phyloP scores from a whole-genome alignment of 2,329 filamentous ascomycete genomes.

The Colletotrichum eremochloae region DNA sequence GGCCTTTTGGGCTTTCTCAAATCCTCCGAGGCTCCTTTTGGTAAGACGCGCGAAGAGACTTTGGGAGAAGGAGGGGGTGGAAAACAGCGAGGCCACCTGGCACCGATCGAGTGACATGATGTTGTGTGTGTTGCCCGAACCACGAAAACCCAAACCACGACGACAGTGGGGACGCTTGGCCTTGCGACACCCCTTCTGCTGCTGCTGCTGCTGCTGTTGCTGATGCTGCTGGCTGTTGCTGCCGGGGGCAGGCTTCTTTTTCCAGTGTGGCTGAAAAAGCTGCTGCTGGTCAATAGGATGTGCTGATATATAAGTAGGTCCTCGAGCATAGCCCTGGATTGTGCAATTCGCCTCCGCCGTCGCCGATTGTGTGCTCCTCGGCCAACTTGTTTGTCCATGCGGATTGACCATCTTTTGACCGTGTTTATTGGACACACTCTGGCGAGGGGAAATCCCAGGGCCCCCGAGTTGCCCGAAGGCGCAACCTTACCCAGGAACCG shows the following conservation, averaged over 20 bases:
- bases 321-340: conserved; percentile 25
- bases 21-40: not conserved
- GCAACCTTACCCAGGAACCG: not conserved
- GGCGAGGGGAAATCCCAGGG: not conserved
- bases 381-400: conserved; percentile 3
- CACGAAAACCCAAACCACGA: not conserved
- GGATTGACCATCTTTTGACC: not conserved
- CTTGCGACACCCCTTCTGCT: not conserved
- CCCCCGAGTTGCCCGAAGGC: too few relatives aligned
- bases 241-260: not conserved
- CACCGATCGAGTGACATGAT: not conserved
- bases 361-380: not conserved
- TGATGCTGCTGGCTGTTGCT: not conserved
- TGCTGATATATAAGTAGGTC: conserved; percentile 15
- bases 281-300: conserved; percentile 30
- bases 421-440: conserved; percentile 26
- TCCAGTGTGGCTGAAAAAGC: conserved; percentile 8
- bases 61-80: too few relatives aligned
- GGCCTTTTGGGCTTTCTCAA: not conserved
- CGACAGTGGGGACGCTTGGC: not conserved
- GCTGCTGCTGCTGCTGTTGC: not conserved
- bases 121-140: not conserved
- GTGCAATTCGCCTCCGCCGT: conserved; percentile 24
- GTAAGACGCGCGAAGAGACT: not conserved
- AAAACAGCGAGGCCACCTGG: not conserved